Evolutionary conservation across 176 grass and related monocot species (phyloP).

Genomic region (Dendrocalamus sinicus): DNA sequence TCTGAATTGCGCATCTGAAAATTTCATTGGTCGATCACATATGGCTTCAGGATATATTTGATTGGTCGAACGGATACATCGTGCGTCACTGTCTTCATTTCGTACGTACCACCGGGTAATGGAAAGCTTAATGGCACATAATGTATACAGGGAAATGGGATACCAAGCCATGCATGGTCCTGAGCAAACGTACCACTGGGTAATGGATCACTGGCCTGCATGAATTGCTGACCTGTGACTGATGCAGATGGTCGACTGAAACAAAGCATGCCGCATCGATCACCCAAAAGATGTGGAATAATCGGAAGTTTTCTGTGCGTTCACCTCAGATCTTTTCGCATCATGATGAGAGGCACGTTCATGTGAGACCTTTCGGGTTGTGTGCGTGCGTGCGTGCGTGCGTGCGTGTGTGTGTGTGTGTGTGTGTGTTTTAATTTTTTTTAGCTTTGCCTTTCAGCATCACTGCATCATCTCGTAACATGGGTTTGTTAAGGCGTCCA

Average conservation of each 20-base stretch:
- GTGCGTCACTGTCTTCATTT: not conserved
- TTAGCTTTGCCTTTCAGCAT: slow-evolving; percentile 42
- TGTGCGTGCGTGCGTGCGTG: not conserved
- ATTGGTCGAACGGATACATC: not conserved
- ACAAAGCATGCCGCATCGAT: not conserved
- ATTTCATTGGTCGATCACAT: not conserved
- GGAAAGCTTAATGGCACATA: slow-evolving; percentile 31
- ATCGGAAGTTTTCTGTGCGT: slow-evolving; percentile 15
- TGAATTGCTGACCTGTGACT: slow-evolving; percentile 17
- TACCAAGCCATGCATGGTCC: not conserved
- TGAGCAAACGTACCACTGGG: not conserved
- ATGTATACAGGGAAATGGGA: not conserved
- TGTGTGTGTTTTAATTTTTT: not conserved
- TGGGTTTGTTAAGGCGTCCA: slow-evolving; percentile 47
- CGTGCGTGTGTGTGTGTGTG: too few species aligned
- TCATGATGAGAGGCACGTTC: slow-evolving; percentile 44
- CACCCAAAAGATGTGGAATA: slow-evolving; percentile 11
- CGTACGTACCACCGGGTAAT: not conserved
- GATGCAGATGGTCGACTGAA: slow-evolving; percentile 16
- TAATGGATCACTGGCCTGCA: not conserved
- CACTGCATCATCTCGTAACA: slow-evolving; percentile 39
- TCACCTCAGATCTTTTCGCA: slow-evolving; percentile 39
- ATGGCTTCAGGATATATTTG: not conserved
- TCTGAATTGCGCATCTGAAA: not conserved
- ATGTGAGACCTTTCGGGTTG: slow-evolving; percentile 37